Conservation (phyloP, 495 filamentous ascomycete genomes). For the Neurospora tetraspora region DNA sequence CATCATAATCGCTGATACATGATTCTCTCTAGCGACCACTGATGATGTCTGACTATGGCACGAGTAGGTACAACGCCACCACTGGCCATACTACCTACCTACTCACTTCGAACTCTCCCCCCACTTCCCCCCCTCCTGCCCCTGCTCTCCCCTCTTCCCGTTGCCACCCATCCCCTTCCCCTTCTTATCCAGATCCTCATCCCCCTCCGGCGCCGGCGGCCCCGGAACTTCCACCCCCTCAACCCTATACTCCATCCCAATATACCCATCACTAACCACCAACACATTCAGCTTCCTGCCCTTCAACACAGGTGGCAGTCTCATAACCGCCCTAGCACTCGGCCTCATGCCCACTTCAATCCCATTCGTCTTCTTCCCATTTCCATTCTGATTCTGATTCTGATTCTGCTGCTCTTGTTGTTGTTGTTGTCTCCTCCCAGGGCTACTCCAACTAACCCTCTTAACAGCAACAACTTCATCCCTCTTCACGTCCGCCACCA, state of each 20-base stretch:
- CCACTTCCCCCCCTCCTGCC: not conserved
- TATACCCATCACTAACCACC: slow-evolving; percentile 78
- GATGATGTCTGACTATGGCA: not conserved
- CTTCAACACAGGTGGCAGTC: slow-evolving; percentile 42
- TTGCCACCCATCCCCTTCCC: not conserved
- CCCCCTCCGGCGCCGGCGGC: slow-evolving; percentile 8
- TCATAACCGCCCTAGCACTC: slow-evolving; percentile 46
- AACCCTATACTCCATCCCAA: slow-evolving; percentile 61
- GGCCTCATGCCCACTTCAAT: slow-evolving; percentile 25
- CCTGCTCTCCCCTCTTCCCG: not conserved
- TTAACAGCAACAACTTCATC: slow-evolving; percentile 83
- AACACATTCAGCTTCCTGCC: slow-evolving; percentile 53
- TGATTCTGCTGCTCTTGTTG: not conserved
- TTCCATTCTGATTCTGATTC: not conserved
- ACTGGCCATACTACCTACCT: not conserved
- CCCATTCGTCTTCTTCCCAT: slow-evolving; percentile 2
- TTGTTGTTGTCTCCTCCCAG: slow-evolving; percentile 7
- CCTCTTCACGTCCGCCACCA: slow-evolving; percentile 52
- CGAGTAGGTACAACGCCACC: not conserved
- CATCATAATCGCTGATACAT: not conserved
- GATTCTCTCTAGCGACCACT: not conserved
- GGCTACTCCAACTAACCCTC: slow-evolving; percentile 63
- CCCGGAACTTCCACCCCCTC: slow-evolving; percentile 14
- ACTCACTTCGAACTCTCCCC: not conserved
- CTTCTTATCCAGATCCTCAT: slow-evolving; percentile 7